These are phyloP conservation scores for Monilinia fructicola DNA, from an alignment of 2,329 filamentous ascomycete genomes.

Conservation along the genomic window DNA sequence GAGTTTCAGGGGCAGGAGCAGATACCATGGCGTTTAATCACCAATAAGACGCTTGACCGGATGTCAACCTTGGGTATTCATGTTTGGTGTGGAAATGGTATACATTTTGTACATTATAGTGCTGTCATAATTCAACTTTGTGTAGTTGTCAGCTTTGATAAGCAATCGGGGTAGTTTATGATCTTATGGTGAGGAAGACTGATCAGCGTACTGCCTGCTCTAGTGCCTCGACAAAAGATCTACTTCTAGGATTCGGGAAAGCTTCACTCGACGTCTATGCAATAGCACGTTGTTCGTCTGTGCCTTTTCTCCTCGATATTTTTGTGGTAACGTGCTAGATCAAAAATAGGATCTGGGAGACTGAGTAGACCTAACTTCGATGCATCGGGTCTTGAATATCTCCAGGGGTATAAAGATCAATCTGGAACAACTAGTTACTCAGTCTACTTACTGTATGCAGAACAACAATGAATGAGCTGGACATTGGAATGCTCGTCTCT, in stretches of 20 bases:
- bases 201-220: no score
- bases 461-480: background rate
- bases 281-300: background rate
- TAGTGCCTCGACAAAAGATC: no score
- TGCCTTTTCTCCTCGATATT: background rate
- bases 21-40: slow-evolving; percentile 8
- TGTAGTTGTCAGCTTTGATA: no score
- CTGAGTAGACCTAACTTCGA: background rate
- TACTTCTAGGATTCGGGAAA: no score
- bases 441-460: background rate
- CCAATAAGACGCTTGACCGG: background rate
- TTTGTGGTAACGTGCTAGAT: background rate
- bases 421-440: no score
- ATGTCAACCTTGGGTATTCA: background rate
- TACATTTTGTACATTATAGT: background rate
- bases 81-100: background rate
- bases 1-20: background rate
- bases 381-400: background rate
- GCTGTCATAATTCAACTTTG: background rate
- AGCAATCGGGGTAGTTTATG: background rate
- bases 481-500: background rate
- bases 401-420: background rate
- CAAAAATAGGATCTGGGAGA: background rate
- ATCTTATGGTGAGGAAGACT: no score
- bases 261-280: no score